Conservation (phyloP, 202 grass and related monocot genomes). For the Setaria italica region DNA sequence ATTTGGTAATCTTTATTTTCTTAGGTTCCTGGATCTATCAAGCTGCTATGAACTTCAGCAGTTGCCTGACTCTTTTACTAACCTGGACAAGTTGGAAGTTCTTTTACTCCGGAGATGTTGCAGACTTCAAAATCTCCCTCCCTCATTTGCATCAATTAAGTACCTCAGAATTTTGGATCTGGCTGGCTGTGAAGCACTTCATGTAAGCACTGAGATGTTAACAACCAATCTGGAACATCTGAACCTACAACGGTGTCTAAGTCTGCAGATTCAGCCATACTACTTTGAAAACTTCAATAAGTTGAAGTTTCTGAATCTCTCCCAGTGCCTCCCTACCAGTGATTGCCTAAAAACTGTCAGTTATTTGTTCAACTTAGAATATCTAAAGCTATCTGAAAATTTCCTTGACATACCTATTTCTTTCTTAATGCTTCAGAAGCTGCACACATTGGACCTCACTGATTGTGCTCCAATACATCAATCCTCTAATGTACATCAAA, state of each 20-base stretch:
- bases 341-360: slow-evolving; percentile 19
- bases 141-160: slow-evolving; percentile 9
- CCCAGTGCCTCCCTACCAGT: slow-evolving; percentile 15
- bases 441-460: slow-evolving; percentile 23
- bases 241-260: slow-evolving; percentile 38
- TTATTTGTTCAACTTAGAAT: slow-evolving; percentile 23
- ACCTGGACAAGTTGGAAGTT: slow-evolving; percentile 44
- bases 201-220: slow-evolving; percentile 28
- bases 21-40: slow-evolving; percentile 43
- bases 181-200: slow-evolving; percentile 32
- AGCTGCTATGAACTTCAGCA: slow-evolving; percentile 46
- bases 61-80: slow-evolving; percentile 34
- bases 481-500: neutral
- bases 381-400: slow-evolving; percentile 14
- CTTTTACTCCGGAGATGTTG: slow-evolving; percentile 39
- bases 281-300: slow-evolving; percentile 36
- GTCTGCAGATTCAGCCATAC: slow-evolving; percentile 34
- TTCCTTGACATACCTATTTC: slow-evolving; percentile 6
- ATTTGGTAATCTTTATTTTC: slow-evolving; percentile 43
- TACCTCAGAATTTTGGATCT: slow-evolving; percentile 42
- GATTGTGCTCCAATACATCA: neutral
- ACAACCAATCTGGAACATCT: slow-evolving; percentile 44
- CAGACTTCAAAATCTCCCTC: slow-evolving; percentile 44
- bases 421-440: slow-evolving; percentile 27
- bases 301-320: slow-evolving; percentile 48